A percentile compares a stretch with the other conserved stretches of the same genome.
Evolutionary conservation across 2,329 filamentous ascomycete genomes (phyloP).

Genomic region (Curvularia lunata): DNA sequence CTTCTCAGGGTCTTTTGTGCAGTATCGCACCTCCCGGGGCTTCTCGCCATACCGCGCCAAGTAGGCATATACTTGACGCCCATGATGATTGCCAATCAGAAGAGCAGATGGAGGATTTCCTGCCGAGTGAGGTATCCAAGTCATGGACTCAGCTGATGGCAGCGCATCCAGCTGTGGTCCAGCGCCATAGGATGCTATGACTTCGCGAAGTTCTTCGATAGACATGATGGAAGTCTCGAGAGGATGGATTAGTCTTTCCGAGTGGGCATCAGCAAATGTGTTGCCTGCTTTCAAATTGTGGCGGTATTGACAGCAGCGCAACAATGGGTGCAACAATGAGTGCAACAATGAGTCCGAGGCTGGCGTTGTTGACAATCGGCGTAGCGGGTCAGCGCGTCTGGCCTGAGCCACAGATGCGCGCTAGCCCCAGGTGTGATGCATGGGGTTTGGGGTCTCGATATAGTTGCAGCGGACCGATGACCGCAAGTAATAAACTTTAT

Average conservation of each 20-base stretch:
- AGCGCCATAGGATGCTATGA: constrained; percentile 9
- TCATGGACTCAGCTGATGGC: constrained; percentile 11
- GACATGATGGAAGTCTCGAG: constrained; percentile 8
- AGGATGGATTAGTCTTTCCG: neutral
- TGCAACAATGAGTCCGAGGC: neutral
- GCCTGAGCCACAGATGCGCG: neutral
- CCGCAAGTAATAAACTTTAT: neutral
- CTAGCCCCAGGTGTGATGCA: constrained; percentile 1
- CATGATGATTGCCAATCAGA: constrained; percentile 6
- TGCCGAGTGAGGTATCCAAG: constrained; percentile 8
- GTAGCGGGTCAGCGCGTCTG: constrained; percentile 5
- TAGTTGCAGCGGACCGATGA: neutral
- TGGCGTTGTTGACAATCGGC: constrained; percentile 4
- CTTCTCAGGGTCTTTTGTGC: neutral
- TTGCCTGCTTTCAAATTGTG: neutral
- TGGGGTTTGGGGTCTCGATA: neutral
- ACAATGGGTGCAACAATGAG: neutral
- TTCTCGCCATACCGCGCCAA: constrained; percentile 11
- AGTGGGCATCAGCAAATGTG: neutral
- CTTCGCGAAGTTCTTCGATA: constrained; percentile 5
- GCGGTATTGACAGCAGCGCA: neutral
- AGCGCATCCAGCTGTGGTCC: constrained; percentile 10
- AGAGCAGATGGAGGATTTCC: constrained; percentile 6
- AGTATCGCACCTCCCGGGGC: constrained; percentile 14
- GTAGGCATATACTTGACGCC: constrained; percentile 15